Evolutionary conservation across 176 grass and related monocot genomes (phyloP).

Genomic region (Poa pratensis): DNA sequence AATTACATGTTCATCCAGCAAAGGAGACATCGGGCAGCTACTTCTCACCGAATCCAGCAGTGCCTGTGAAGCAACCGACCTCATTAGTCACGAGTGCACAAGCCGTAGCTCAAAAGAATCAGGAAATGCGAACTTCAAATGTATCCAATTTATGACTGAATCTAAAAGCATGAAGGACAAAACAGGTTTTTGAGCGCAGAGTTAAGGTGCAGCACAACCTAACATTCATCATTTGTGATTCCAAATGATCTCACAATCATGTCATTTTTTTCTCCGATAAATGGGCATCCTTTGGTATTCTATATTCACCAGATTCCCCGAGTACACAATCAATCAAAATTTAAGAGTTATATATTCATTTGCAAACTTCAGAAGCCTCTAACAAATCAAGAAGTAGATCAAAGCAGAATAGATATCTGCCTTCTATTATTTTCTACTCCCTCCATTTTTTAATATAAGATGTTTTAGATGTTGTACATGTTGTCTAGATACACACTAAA

Average conservation of each 20-base stretch:
- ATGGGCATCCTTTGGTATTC: background rate
- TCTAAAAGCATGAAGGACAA: background rate
- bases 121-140: background rate
- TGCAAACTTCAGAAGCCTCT: background rate
- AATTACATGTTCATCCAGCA: no score
- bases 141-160: background rate
- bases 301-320: background rate
- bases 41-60: no score
- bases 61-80: background rate
- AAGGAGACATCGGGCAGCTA: no score
- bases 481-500: no score
- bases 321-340: background rate
- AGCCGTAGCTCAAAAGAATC: background rate
- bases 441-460: no score
- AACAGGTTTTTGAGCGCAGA: background rate
- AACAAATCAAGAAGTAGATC: background rate
- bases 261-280: no score
- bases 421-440: background rate
- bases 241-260: background rate
- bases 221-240: background rate
- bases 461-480: no score
- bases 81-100: background rate
- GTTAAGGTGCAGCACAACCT: background rate
- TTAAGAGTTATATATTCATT: background rate
- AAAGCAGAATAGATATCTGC: background rate